These are phyloP conservation scores for Saccharomycopsis oosterbeekiorum DNA, from an alignment of 805 yeast genomes.

Conservation along the genomic window DNA sequence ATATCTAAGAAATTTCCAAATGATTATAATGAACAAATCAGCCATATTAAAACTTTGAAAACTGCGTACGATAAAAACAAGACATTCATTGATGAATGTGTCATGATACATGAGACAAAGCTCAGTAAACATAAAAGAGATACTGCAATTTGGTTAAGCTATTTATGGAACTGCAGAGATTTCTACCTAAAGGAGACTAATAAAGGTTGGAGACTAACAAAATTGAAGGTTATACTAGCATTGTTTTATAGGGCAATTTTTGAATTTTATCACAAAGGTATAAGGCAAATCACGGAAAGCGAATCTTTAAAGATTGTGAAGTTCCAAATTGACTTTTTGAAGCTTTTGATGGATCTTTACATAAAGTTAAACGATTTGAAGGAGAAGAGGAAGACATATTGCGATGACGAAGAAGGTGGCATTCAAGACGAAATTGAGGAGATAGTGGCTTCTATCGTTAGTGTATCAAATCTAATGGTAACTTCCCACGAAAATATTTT, in stretches of 20 bases:
- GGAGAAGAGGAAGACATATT: not conserved
- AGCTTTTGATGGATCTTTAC: not conserved
- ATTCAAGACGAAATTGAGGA: not conserved
- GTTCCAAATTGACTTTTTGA: not conserved
- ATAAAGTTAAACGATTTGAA: not conserved
- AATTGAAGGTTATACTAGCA: not conserved
- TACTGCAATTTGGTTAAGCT: not conserved
- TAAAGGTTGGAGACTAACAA: not conserved
- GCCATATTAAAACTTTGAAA: constrained; percentile 24
- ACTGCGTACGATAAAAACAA: not conserved
- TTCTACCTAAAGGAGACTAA: not conserved
- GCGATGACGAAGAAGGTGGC: not conserved
- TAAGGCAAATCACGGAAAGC: not conserved
- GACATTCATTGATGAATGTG: not conserved
- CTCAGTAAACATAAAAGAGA: not conserved
- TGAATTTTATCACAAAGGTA: not conserved
- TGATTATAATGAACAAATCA: constrained; percentile 26
- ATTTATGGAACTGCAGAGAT: not conserved
- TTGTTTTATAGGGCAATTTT: not conserved
- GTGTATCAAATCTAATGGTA: not conserved
- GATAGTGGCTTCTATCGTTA: not conserved
- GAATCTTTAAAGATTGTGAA: not conserved
- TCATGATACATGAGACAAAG: not conserved
- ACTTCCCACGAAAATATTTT: not conserved
- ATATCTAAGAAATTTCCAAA: constrained; percentile 24